These are phyloP conservation scores for Pichia sp. DNA, from an alignment of 1,139 yeast species.

Conservation along the genomic window DNA sequence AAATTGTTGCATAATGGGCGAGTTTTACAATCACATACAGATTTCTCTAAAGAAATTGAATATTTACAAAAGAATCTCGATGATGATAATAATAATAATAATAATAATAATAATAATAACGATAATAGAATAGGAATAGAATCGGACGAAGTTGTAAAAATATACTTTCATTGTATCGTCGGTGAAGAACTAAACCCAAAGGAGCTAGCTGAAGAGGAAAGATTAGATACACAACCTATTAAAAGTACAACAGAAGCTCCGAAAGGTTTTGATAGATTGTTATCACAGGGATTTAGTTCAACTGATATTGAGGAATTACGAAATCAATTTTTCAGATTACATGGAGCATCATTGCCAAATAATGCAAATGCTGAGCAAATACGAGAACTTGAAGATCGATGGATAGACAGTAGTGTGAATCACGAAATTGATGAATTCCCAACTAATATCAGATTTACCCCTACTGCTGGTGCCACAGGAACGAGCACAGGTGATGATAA, in stretches of 20 bases:
- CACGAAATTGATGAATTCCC: conserved; percentile 38
- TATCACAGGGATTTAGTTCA: conserved; percentile 76
- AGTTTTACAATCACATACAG: conserved; percentile 55
- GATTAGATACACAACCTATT: conserved; percentile 48
- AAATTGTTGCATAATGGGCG: conserved; percentile 72
- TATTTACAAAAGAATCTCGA: conserved; percentile 13
- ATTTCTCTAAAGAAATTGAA: conserved; percentile 47
- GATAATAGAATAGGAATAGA: no score
- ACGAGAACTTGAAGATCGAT: conserved; percentile 73
- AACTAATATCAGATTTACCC: conserved; percentile 17
- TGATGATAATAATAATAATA: conserved; percentile 11
- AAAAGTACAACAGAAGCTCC: conserved; percentile 61
- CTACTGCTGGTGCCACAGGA: conserved; percentile 18
- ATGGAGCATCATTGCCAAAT: conserved; percentile 40
- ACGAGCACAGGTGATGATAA: conserved; percentile 2
- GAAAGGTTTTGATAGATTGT: conserved; percentile 77
- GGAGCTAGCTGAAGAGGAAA: conserved; percentile 61
- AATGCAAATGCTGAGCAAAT: conserved; percentile 32
- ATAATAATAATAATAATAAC: not conserved
- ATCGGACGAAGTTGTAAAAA: no score
- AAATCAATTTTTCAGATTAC: conserved; percentile 64
- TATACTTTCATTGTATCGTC: conserved; percentile 74
- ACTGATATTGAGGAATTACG: conserved; percentile 70
- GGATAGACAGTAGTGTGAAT: conserved; percentile 79
- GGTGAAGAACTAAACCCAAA: conserved; percentile 59